Evolutionary conservation across 2,329 filamentous ascomycete genomes (phyloP).

Genomic region (Aureobasidium vineae): DNA sequence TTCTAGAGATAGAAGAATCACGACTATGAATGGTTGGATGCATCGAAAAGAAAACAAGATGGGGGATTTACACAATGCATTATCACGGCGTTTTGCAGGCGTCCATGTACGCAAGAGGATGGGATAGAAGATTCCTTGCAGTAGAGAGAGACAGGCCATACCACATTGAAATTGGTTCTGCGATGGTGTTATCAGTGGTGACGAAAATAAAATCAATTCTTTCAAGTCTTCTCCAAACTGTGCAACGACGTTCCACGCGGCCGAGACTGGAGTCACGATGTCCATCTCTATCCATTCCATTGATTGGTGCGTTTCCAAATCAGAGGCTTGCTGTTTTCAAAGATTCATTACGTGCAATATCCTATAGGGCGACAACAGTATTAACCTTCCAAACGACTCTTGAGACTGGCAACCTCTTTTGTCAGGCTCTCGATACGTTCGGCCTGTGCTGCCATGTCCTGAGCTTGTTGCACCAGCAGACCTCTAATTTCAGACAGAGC

Average conservation of each 20-base stretch:
- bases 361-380: neutral
- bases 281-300: neutral
- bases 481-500: constrained; percentile 74
- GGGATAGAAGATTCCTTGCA: constrained; percentile 7
- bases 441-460: constrained; percentile 54
- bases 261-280: no score
- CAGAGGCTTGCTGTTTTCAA: neutral
- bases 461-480: constrained; percentile 59
- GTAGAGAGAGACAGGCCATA: neutral
- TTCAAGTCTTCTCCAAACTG: neutral
- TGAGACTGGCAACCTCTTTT: constrained; percentile 76
- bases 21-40: constrained; percentile 22
- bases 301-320: neutral
- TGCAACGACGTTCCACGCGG: neutral
- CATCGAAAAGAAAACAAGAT: constrained; percentile 8
- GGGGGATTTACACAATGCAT: constrained; percentile 3
- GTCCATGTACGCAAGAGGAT: constrained; percentile 1
- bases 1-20: constrained; percentile 23
- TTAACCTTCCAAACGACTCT: constrained; percentile 63
- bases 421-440: constrained; percentile 75
- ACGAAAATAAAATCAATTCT: neutral
- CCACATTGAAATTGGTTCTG: neutral
- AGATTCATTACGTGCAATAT: constrained; percentile 10
- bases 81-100: constrained; percentile 13
- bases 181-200: no score